These are phyloP conservation scores for Phycomyces blakesleeanus DNA, from an alignment of 192 early-diverging fungal species.

Conservation along the genomic window DNA sequence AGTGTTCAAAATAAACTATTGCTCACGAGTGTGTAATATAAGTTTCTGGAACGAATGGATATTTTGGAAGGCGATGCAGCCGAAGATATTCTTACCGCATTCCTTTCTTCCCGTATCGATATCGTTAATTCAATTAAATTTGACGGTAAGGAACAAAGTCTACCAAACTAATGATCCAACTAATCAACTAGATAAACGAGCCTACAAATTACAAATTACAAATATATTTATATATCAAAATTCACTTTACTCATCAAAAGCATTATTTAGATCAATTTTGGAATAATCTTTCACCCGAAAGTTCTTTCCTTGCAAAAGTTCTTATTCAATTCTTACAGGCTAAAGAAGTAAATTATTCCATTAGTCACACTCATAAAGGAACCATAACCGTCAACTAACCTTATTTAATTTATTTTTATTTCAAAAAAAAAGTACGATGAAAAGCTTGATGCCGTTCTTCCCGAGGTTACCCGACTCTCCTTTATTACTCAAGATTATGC, in stretches of 20 bases:
- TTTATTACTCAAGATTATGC: slow-evolving; percentile 56
- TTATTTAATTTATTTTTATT: no score
- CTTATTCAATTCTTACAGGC: slow-evolving; percentile 38
- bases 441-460: slow-evolving; percentile 60
- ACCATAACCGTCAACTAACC: slow-evolving; percentile 24
- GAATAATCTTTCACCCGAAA: slow-evolving; percentile 50
- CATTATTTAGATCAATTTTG: slow-evolving; percentile 46
- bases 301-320: slow-evolving; percentile 44
- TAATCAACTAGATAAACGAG: no score
- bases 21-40: not conserved
- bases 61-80: slow-evolving; percentile 66
- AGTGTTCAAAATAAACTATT: not conserved
- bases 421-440: slow-evolving; percentile 53
- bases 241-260: no score
- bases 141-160: slow-evolving; percentile 43
- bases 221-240: no score
- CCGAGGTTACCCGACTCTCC: slow-evolving; percentile 60
- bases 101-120: slow-evolving; percentile 63
- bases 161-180: not conserved
- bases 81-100: slow-evolving; percentile 57
- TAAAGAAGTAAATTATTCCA: slow-evolving; percentile 29
- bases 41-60: slow-evolving; percentile 67
- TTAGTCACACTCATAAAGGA: not conserved
- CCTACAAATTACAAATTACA: no score
- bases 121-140: slow-evolving; percentile 61